Evolutionary conservation across 2,329 filamentous ascomycete species (phyloP).

Genomic region (Colletotrichum chrysophilum): DNA sequence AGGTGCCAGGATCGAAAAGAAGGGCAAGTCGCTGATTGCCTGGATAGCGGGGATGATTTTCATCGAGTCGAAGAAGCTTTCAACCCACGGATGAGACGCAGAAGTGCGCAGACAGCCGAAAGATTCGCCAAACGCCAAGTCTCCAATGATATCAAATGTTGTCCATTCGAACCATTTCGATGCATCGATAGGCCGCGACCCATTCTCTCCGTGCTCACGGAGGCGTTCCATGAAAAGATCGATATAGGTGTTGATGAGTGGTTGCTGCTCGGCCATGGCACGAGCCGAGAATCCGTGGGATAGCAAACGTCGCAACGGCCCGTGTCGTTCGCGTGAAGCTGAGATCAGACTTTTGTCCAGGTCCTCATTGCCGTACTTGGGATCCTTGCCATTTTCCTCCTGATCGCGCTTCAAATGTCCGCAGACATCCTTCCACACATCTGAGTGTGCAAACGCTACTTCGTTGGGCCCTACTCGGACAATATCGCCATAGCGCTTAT

Average conservation of each 20-base stretch:
- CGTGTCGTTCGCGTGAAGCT: slow-evolving; percentile 19
- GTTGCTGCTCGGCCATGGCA: slow-evolving; percentile 34
- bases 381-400: slow-evolving; percentile 1
- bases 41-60: neutral
- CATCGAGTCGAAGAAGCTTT: slow-evolving; percentile 23
- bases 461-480: slow-evolving; percentile 44
- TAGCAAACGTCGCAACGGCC: slow-evolving; percentile 25
- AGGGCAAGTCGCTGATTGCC: neutral
- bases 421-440: slow-evolving; percentile 46
- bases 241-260: slow-evolving; percentile 29
- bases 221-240: slow-evolving; percentile 36
- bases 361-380: neutral
- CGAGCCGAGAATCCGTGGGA: slow-evolving; percentile 32
- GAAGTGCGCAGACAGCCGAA: slow-evolving; percentile 29
- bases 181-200: neutral
- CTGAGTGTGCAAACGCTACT: slow-evolving; percentile 38
- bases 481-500: slow-evolving; percentile 32
- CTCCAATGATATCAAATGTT: slow-evolving; percentile 34
- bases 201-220: neutral
- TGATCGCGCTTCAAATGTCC: slow-evolving; percentile 22
- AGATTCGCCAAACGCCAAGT: slow-evolving; percentile 31
- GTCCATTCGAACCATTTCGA: slow-evolving; percentile 22
- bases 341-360: neutral
- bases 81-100: slow-evolving; percentile 30
- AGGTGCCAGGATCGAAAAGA: neutral